These are phyloP conservation scores for Ciborinia camelliae DNA, from an alignment of 2,329 filamentous ascomycete species.

Conservation along the genomic window DNA sequence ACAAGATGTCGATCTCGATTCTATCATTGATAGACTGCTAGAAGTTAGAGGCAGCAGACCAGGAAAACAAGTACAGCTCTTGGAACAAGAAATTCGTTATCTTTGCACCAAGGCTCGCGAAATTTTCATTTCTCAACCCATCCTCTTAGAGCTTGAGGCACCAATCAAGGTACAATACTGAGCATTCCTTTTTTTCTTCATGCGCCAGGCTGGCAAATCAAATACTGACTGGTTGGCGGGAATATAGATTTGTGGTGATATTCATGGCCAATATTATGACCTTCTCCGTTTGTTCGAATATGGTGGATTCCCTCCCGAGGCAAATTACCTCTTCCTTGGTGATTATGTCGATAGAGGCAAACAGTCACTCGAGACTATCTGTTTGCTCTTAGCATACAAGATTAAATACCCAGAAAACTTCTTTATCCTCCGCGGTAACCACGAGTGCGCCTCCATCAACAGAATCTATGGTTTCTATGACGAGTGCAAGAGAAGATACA, in stretches of 20 bases:
- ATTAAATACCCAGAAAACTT: conserved; percentile 99
- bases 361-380: conserved; percentile 98
- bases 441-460: conserved; percentile 98
- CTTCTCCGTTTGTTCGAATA: conserved; percentile 96
- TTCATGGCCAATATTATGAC: conserved; percentile 99
- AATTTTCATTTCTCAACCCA: conserved; percentile 99
- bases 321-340: conserved; percentile 98
- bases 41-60: conserved; percentile 97
- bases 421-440: conserved; percentile 96
- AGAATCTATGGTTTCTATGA: conserved; percentile 99
- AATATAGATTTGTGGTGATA: conserved; percentile 91
- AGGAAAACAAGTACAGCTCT: conserved; percentile 95
- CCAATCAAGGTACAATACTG: conserved; percentile 80
- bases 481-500: conserved; percentile 98
- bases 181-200: too few relatives aligned
- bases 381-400: conserved; percentile 95
- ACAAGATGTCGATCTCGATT: conserved; percentile 96
- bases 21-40: conserved; percentile 96
- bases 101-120: conserved; percentile 98
- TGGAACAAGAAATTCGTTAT: conserved; percentile 94
- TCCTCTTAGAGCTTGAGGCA: conserved; percentile 93
- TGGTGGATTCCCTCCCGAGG: conserved; percentile 94
- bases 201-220: background rate
- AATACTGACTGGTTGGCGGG: conserved; percentile 23
- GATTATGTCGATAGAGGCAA: conserved; percentile 99